Conservation (phyloP, 2,329 filamentous ascomycete genomes). For the Podosphaera aphanis region DNA sequence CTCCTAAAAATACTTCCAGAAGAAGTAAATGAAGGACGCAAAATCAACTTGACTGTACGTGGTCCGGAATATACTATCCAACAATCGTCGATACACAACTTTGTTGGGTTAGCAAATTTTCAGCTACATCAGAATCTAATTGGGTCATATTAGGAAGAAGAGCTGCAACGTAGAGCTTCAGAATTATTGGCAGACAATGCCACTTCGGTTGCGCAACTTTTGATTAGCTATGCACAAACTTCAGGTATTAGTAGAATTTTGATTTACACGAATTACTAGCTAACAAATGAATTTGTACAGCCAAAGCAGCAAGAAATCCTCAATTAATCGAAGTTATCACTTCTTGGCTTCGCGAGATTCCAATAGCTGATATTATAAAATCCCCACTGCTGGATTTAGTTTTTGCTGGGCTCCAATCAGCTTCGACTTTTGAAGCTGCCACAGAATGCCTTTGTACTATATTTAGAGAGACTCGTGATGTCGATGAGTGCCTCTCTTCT, state of each 20-base stretch:
- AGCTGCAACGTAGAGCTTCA: conserved; percentile 61
- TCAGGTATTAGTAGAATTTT: conserved; percentile 37
- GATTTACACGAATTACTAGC: not conserved
- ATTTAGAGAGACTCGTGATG: conserved; percentile 75
- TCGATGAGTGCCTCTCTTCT: conserved; percentile 65
- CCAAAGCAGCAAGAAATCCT: conserved; percentile 58
- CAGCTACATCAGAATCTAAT: conserved; percentile 23
- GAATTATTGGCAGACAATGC: conserved; percentile 84
- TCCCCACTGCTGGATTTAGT: conserved; percentile 68
- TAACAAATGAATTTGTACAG: conserved; percentile 20
- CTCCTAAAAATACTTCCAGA: conserved; percentile 92
- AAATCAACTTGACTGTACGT: conserved; percentile 89
- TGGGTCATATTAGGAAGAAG: conserved; percentile 58
- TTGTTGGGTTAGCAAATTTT: conserved; percentile 16
- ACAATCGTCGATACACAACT: conserved; percentile 14
- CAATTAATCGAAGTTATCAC: conserved; percentile 87
- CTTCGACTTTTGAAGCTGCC: conserved; percentile 62
- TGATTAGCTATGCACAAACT: conserved; percentile 78
- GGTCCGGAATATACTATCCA: conserved; percentile 33
- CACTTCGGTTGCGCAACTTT: conserved; percentile 59
- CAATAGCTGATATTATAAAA: conserved; percentile 57
- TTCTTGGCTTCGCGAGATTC: conserved; percentile 88
- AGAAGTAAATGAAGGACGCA: conserved; percentile 96
- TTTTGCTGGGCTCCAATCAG: conserved; percentile 51
- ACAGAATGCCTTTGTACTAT: conserved; percentile 85